These are phyloP conservation scores for Jatropha curcas DNA, from an alignment of 345 rosid genomes.

Conservation along the genomic window DNA sequence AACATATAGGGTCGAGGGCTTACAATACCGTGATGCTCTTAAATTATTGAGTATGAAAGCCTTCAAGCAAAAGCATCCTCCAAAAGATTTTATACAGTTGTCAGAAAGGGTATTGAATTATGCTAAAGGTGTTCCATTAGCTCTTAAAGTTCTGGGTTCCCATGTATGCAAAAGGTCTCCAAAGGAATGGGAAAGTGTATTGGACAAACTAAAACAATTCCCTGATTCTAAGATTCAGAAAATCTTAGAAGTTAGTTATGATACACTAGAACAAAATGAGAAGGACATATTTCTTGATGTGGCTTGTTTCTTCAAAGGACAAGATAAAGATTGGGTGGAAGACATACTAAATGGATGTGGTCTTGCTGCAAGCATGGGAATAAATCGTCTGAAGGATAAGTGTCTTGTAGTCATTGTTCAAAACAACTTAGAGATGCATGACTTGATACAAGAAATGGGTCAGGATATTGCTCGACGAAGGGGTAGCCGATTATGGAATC, in stretches of 20 bases:
- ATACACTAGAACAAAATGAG: neutral
- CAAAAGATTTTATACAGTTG: neutral
- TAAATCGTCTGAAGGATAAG: neutral
- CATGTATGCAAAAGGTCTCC: neutral
- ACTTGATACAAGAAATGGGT: slow-evolving; percentile 5
- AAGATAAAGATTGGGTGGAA: neutral
- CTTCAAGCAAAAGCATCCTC: neutral
- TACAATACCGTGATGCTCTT: too few species aligned
- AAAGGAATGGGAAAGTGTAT: neutral
- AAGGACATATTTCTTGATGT: slow-evolving; percentile 9
- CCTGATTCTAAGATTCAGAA: neutral
- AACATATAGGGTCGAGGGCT: too few species aligned
- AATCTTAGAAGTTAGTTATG: neutral
- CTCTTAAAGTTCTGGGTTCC: neutral
- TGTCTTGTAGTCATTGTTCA: neutral
- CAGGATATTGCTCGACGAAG: neutral
- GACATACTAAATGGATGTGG: slow-evolving; percentile 1
- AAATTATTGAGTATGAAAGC: neutral
- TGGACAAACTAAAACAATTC: neutral
- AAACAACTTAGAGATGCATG: neutral
- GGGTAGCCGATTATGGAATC: neutral
- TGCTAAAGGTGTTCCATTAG: neutral
- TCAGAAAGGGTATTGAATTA: neutral
- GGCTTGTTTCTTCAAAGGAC: slow-evolving; percentile 5
- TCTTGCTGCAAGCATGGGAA: neutral